phyloP scores from a whole-genome alignment of 192 early-diverging fungal species.

The Entophlyctis luteolus region DNA sequence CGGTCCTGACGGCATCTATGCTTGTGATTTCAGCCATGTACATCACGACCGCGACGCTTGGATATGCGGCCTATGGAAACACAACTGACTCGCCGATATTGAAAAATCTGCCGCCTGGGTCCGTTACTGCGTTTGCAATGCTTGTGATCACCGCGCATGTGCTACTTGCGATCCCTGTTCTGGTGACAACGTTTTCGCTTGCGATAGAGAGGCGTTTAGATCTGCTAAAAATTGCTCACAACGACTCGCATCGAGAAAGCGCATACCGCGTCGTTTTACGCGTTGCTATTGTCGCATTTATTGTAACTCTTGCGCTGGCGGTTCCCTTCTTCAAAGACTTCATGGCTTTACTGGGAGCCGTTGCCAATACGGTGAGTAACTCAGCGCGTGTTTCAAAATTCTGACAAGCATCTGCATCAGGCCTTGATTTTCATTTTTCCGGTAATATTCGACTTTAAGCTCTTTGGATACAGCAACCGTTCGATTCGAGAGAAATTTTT shows the following conservation, averaged over 20 bases:
- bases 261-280: constrained; percentile 42
- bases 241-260: constrained; percentile 22
- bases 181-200: constrained; percentile 68
- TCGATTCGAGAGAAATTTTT: constrained; percentile 46
- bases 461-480: constrained; percentile 62
- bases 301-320: constrained; percentile 59
- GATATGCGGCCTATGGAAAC: constrained; percentile 71
- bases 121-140: constrained; percentile 54
- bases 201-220: constrained; percentile 68
- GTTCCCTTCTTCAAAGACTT: constrained; percentile 78
- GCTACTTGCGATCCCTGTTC: constrained; percentile 73
- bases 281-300: constrained; percentile 47
- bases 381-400: background rate
- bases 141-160: constrained; percentile 77
- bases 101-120: constrained; percentile 59
- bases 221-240: constrained; percentile 22
- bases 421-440: constrained; percentile 79
- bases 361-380: constrained; percentile 53
- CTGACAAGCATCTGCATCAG: background rate
- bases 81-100: constrained; percentile 67
- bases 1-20: constrained; percentile 62
- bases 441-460: constrained; percentile 68
- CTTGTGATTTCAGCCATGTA: constrained; percentile 67
- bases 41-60: constrained; percentile 62
- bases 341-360: constrained; percentile 71